A percentile compares a stretch with the other conserved stretches of the same genome.
phyloP scores from a whole-genome alignment of 805 yeast genomes.

The Wickerhamiella occidentalis region DNA sequence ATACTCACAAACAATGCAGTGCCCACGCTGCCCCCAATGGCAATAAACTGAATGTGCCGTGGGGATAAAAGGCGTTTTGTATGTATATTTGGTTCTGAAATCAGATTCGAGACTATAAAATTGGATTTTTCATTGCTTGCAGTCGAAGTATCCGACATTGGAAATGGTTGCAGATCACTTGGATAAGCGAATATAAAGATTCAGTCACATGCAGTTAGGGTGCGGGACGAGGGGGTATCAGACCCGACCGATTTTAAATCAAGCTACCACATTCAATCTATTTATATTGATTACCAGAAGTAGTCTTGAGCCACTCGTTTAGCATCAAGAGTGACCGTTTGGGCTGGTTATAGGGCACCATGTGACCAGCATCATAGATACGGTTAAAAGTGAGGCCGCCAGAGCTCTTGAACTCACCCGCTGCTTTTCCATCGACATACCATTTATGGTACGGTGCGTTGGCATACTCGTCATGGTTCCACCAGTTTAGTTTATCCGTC shows the following conservation, averaged over 20 bases:
- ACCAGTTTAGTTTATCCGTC: slow-evolving; percentile 62
- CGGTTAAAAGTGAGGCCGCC: slow-evolving; percentile 70
- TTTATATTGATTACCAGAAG: too few species aligned
- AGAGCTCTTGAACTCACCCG: slow-evolving; percentile 64
- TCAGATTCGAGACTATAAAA: neutral
- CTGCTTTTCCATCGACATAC: slow-evolving; percentile 34
- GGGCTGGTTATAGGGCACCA: slow-evolving; percentile 91
- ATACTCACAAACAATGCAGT: slow-evolving; percentile 21
- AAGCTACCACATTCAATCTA: too few species aligned
- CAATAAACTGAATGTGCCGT: slow-evolving; percentile 33
- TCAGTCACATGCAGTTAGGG: too few species aligned
- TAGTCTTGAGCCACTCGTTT: slow-evolving; percentile 68
- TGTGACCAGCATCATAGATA: slow-evolving; percentile 84
- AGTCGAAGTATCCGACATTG: too few species aligned
- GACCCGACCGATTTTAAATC: too few species aligned
- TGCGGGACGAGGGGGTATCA: too few species aligned
- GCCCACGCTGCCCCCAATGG: slow-evolving; percentile 23
- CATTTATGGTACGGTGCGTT: slow-evolving; percentile 29
- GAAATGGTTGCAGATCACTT: neutral
- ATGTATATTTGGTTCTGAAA: neutral
- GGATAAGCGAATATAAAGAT: neutral
- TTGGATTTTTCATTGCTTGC: neutral
- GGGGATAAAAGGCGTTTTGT: neutral
- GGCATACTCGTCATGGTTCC: slow-evolving; percentile 42
- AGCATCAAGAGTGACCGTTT: slow-evolving; percentile 65